Base-by-base conservation (phyloP, 1,284 basidiomycete species). In the Lignosus rhinocerotis region DNA sequence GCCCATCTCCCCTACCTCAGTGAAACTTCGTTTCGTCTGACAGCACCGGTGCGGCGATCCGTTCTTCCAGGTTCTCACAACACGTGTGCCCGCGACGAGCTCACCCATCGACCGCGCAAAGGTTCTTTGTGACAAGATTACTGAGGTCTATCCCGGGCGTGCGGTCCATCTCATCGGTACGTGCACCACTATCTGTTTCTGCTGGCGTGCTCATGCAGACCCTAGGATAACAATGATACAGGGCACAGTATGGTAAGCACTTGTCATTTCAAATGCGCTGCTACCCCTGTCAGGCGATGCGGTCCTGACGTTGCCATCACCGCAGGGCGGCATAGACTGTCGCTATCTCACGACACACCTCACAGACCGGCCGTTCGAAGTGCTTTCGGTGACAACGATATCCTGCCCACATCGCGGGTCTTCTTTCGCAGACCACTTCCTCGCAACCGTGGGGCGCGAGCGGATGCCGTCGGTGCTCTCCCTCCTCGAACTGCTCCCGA, bases 341-440 rank as follows among this genome's bases (percentile, higher is more conserved):
- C 84, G 96, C 44, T 96, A 94, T 72, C 82, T 98, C 41, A 86
- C 88, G 7, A 83, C 88, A 0, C 88, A 90, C 63, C 79, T 93
- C 44, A 84, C 79, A 30, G 65, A 83, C 38, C 82, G 87, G 51
- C 83, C 82, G 30, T 90, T 90, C 70, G 71, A 75, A 30, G 88
- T 96, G 17, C 81, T 91, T 39, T 92, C 88, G 14, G 79, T 97
- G 43, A 97, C 95, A 2, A 97, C 95, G n/a, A 93, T 98, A 69
- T 88, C 93, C 19, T 92, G 93, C 0, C 95, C 95, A 3, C 95
- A 98, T 67, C 87, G 91, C 48, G 95, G 95, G 17, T 94, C 93
- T n/a, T 80, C 90, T 1, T 97, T 98, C 68, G 96, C 96, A 1
- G 92, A 96, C 72, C 92, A 94, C 71, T 90, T 98, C 67, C 85